Evolutionary conservation across 1,139 yeast species (phyloP).

Genomic region (Sugiyamaella neomexicana): DNA sequence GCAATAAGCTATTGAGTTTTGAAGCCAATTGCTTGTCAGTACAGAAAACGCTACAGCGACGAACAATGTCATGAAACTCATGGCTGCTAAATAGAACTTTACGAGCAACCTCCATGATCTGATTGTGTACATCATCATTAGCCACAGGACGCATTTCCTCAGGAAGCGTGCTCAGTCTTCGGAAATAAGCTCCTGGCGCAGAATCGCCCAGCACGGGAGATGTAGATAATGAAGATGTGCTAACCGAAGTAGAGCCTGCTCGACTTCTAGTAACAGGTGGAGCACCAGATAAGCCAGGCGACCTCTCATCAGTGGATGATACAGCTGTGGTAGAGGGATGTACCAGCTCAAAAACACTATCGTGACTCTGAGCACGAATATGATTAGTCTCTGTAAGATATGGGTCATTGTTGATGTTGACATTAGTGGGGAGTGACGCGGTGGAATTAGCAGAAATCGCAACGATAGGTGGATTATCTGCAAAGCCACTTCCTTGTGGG

Average conservation of each 20-base stretch:
- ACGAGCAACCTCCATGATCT: slow-evolving; percentile 37
- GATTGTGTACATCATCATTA: slow-evolving; percentile 17
- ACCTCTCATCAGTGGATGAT: neutral
- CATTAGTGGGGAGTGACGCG: slow-evolving; percentile 2
- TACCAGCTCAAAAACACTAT: slow-evolving; percentile 13
- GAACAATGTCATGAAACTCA: slow-evolving; percentile 67
- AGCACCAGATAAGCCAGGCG: neutral
- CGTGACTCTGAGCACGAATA: slow-evolving; percentile 18
- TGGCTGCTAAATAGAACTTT: slow-evolving; percentile 50
- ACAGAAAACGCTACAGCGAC: slow-evolving; percentile 67
- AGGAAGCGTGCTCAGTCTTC: slow-evolving; percentile 67
- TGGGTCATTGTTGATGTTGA: slow-evolving; percentile 6
- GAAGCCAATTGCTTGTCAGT: slow-evolving; percentile 61
- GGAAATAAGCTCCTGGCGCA: slow-evolving; percentile 57
- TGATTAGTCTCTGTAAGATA: slow-evolving; percentile 5
- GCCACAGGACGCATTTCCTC: slow-evolving; percentile 43
- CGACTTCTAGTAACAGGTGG: slow-evolving; percentile 3
- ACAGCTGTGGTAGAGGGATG: neutral
- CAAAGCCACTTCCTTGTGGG: neutral
- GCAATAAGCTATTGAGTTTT: slow-evolving; percentile 56
- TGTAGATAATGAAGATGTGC: slow-evolving; percentile 9
- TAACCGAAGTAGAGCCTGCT: slow-evolving; percentile 16
- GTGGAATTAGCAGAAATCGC: slow-evolving; percentile 2
- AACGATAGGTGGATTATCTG: neutral
- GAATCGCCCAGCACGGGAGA: slow-evolving; percentile 38